Evolutionary conservation across 2,329 filamentous ascomycete species (phyloP).

Genomic region (Ceratocystis cubensis): DNA sequence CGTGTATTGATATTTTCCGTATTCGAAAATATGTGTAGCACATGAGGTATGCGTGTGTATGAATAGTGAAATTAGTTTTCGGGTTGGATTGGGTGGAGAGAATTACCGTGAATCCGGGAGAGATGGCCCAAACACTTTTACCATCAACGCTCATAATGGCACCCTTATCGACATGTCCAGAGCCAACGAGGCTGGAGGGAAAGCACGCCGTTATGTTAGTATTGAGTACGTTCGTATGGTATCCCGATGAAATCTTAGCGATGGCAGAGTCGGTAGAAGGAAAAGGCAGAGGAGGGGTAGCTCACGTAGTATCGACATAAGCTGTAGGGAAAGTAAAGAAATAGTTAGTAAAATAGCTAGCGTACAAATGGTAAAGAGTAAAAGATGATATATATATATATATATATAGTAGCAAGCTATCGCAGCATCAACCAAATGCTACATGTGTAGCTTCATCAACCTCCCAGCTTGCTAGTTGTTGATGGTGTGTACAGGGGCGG

Average conservation of each 20-base stretch:
- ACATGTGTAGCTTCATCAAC: not conserved
- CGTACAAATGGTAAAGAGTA: not conserved
- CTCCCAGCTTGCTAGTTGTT: not conserved
- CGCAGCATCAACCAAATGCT: not conserved
- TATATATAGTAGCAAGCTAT: not conserved
- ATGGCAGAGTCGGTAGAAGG: not conserved
- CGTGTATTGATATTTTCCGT: too few relatives aligned
- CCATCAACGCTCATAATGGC: constrained; percentile 73
- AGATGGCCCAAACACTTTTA: constrained; percentile 66
- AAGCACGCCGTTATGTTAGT: constrained; percentile 15
- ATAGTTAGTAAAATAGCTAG: constrained; percentile 24
- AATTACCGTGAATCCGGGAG: constrained; percentile 59
- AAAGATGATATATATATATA: not conserved
- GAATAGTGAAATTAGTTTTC: not conserved
- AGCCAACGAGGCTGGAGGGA: constrained; percentile 58
- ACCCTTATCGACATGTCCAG: constrained; percentile 67
- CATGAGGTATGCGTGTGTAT: not conserved
- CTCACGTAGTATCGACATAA: constrained; percentile 42
- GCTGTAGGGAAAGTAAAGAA: constrained; percentile 28
- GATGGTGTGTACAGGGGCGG: not conserved
- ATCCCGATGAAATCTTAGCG: not conserved
- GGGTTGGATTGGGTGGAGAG: constrained; percentile 6
- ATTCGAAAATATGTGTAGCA: too few relatives aligned
- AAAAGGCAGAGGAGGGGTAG: constrained; percentile 14
- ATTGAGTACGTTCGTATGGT: not conserved